phyloP scores from a whole-genome alignment of 495 filamentous ascomycete genomes.

The Aspergillus haitiensis region DNA sequence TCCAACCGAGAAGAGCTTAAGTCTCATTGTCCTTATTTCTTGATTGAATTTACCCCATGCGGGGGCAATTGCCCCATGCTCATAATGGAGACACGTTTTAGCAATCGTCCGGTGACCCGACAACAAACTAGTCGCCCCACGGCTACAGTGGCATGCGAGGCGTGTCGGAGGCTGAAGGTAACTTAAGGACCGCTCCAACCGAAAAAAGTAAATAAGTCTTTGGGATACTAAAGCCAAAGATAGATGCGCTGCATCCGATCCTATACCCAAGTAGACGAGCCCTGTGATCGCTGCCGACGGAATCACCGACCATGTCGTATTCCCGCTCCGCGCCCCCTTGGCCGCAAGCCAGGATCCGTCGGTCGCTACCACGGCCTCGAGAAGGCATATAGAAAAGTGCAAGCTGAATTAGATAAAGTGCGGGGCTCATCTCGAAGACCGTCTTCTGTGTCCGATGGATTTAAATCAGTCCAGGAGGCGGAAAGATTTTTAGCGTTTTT shows the following conservation, averaged over 20 bases:
- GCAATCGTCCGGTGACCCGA: neutral
- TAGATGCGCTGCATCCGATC: slow-evolving; percentile 32
- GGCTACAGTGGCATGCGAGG: slow-evolving; percentile 8
- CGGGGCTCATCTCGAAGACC: neutral
- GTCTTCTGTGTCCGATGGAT: neutral
- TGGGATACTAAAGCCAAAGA: neutral
- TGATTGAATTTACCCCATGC: neutral
- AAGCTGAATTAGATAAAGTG: slow-evolving; percentile 25
- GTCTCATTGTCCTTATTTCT: neutral
- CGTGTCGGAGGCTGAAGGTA: slow-evolving; percentile 16
- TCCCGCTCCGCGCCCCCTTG: slow-evolving; percentile 25
- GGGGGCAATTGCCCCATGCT: neutral
- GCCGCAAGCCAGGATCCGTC: slow-evolving; percentile 24
- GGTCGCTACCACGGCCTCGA: slow-evolving; percentile 31
- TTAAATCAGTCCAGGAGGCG: neutral
- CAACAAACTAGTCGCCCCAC: neutral
- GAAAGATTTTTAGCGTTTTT: neutral
- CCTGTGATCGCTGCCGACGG: slow-evolving; percentile 28
- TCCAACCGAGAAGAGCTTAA: neutral
- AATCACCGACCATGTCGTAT: slow-evolving; percentile 27
- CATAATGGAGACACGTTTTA: neutral
- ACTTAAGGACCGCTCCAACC: neutral
- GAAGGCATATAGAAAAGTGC: slow-evolving; percentile 29
- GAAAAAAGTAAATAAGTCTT: neutral
- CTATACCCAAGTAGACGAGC: neutral